Percentiles rank a stretch among this genome's conserved stretches.
These are phyloP conservation scores for Teratosphaeria gauchensis DNA, from an alignment of 2,329 filamentous ascomycete species.

Conservation along the genomic window DNA sequence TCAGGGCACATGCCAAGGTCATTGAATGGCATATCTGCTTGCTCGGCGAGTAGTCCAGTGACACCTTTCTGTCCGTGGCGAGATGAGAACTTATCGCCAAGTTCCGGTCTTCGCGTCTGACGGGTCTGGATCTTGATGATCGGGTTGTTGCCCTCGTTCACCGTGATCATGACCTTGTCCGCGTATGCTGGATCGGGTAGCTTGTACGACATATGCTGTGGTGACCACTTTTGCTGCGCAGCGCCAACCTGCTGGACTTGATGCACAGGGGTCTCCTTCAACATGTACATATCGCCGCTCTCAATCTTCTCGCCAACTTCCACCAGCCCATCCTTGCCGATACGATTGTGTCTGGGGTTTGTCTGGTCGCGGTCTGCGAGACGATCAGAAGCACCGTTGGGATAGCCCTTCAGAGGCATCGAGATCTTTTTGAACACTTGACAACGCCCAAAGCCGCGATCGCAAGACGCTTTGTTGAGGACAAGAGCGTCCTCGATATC, in stretches of 20 bases:
- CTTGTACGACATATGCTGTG: conserved; percentile 52
- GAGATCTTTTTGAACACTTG: conserved; percentile 97
- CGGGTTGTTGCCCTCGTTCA: conserved; percentile 75
- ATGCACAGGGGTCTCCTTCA: conserved; percentile 78
- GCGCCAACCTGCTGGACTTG: conserved; percentile 44
- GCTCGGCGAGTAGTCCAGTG: conserved; percentile 89
- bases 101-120: conserved; percentile 89
- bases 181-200: conserved; percentile 60
- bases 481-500: conserved; percentile 98
- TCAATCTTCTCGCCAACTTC: conserved; percentile 74
- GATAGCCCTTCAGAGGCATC: conserved; percentile 77
- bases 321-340: conserved; percentile 82
- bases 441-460: conserved; percentile 89
- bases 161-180: conserved; percentile 91
- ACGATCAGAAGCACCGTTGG: conserved; percentile 60
- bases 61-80: conserved; percentile 98
- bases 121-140: conserved; percentile 91
- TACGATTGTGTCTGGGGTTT: conserved; percentile 50
- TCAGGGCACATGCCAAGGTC: conserved; percentile 87
- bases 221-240: conserved; percentile 20
- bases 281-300: conserved; percentile 75
- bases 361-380: conserved; percentile 49
- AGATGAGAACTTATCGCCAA: conserved; percentile 97
- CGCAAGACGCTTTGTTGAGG: conserved; percentile 89
- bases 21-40: conserved; percentile 94